These are phyloP conservation scores for Sphagnum fallax DNA, from an alignment of 228 moss, liverwort and hornwort genomes.

Conservation along the genomic window DNA sequence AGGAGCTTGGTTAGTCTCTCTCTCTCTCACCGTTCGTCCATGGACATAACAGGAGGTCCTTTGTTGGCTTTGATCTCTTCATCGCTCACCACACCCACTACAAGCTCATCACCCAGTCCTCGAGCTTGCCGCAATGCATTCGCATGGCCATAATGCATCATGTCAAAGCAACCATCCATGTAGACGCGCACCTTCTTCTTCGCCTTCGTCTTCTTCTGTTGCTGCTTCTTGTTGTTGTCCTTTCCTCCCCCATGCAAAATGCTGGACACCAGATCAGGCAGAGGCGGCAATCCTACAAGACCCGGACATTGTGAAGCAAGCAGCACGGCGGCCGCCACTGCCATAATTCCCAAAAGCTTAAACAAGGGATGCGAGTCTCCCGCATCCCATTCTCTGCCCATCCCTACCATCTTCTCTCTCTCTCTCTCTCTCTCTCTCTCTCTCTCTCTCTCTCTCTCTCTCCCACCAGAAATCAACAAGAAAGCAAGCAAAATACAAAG, in stretches of 20 bases:
- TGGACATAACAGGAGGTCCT: conserved; percentile 58
- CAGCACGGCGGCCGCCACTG: conserved; percentile 43
- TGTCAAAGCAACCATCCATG: conserved; percentile 59
- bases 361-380: conserved; percentile 21
- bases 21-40: conserved; percentile 41
- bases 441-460: too few species aligned
- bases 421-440: too few species aligned
- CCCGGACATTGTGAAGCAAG: conserved; percentile 51
- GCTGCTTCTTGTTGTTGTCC: too few species aligned
- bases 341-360: conserved; percentile 42
- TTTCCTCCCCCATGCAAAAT: conserved; percentile 16
- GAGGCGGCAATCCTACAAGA: conserved; percentile 42
- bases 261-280: conserved; percentile 37
- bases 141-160: conserved; percentile 61
- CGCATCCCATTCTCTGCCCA: conserved; percentile 15
- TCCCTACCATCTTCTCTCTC: conserved; percentile 9
- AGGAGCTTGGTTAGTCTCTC: not conserved
- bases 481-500: too few species aligned
- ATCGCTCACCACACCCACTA: conserved; percentile 50
- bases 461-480: too few species aligned
- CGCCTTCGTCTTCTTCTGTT: conserved; percentile 10
- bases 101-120: conserved; percentile 47
- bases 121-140: conserved; percentile 54
- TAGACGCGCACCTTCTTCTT: conserved; percentile 47
- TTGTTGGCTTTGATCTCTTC: conserved; percentile 53